Evolutionary conservation across 2,329 filamentous ascomycete genomes (phyloP), one percentile per base, ranked within the genome.

Genomic region (Arthrobotrys sphaeroides): DNA sequence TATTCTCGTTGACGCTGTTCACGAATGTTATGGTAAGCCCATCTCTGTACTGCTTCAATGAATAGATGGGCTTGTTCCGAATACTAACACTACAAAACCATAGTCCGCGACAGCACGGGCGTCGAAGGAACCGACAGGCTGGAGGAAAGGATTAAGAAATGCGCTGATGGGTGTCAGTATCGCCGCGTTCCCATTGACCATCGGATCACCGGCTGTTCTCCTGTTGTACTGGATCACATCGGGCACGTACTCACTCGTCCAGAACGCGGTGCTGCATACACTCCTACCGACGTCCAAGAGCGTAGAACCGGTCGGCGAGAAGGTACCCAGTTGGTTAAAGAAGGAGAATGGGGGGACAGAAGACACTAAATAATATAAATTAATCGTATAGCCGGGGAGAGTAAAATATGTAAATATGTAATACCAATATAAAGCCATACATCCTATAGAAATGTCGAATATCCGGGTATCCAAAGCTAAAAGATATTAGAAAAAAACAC

Each of bases 1-100:
- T 75, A 2, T 80, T 79, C 45, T 77, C 75, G 3, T 57, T 78
- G 9, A 45, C 77, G n/a, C 18, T 79, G 33, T 75, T 77, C 57
- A 77, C 78, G 4, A 80, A 80, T 43, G 59, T 79, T 3, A 28
- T 55, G 13, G 67, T 72, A 33, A 55, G 67, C 45, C 1, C 16
- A 1, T 53, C 20, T 33, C 28, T 7, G 24, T 24, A n/a, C n/a
- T n/a, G n/a, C n/a, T n/a, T n/a, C n/a, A 51, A 26, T 4, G 22
- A 33, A 33, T 2, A 33, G n/a, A 9, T 31, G 5, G 18, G 16
- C 5, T 5, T 26, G 2, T 5, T 26, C 16, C 13, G n/a, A n/a
- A 49, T 33, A 13, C 13, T 53, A 18, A 33, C 24, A n/a, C n/a
- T n/a, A n/a, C 22, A 12, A 16, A 43, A 31, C 28, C 7, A 26